Percentiles rank a stretch among this genome's conserved stretches.
phyloP scores from a whole-genome alignment of 2,329 filamentous ascomycete species.

The Fulvia fulva region DNA sequence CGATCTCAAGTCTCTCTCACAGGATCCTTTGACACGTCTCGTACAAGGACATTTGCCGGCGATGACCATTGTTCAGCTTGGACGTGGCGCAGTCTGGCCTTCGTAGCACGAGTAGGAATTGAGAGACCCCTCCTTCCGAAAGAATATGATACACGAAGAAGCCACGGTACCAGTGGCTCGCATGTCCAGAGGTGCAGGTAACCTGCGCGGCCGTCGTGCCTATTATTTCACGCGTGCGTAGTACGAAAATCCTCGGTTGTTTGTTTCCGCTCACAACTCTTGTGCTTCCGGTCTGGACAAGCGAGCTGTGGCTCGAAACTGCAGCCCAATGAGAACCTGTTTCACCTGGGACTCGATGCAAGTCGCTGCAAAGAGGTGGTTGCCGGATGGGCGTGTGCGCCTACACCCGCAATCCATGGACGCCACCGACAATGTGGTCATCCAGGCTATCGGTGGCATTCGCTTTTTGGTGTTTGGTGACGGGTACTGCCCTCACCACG shows the following conservation, averaged over 20 bases:
- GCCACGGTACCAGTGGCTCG: constrained; percentile 8
- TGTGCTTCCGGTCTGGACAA: constrained; percentile 12
- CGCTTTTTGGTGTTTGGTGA: constrained; percentile 2
- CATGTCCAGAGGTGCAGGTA: constrained; percentile 9
- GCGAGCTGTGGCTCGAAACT: constrained; percentile 17
- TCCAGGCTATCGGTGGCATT: constrained; percentile 16
- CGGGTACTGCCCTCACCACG: constrained; percentile 6
- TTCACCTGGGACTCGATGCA: constrained; percentile 15
- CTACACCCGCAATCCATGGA: constrained; percentile 11
- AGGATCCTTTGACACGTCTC: not conserved
- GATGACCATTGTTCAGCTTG: not conserved
- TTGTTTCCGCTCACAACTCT: constrained; percentile 5
- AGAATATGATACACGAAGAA: constrained; percentile 4
- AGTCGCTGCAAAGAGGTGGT: constrained; percentile 13
- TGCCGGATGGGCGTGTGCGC: constrained; percentile 13
- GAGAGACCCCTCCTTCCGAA: constrained; percentile 4
- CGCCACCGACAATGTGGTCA: constrained; percentile 17
- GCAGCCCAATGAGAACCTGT: constrained; percentile 14
- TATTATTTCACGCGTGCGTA: constrained; percentile 8
- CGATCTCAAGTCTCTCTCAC: not conserved
- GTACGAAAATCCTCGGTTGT: constrained; percentile 9
- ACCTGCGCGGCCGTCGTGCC: too few species aligned
- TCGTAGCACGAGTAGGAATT: constrained; percentile 2
- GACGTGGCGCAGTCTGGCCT: not conserved
- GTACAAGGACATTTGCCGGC: not conserved